Evolutionary conservation across 2,329 filamentous ascomycete species (phyloP).

Genomic region (Simplicillium aogashimaense): DNA sequence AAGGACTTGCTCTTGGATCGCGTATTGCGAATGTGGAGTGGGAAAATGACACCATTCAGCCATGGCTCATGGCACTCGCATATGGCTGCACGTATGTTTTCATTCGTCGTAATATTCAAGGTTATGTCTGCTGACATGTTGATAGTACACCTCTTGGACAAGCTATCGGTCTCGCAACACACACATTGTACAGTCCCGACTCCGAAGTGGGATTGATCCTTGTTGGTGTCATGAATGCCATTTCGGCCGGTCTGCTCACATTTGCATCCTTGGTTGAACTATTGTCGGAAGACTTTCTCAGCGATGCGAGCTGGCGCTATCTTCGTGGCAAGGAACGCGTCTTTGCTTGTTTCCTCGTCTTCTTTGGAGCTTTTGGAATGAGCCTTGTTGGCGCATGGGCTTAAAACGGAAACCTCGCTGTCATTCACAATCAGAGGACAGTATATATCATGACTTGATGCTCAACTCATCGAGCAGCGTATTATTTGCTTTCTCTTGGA

Average conservation of each 20-base stretch:
- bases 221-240: constrained; percentile 66
- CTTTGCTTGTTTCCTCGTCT: constrained; percentile 45
- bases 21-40: constrained; percentile 49
- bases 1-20: constrained; percentile 53
- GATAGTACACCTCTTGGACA: constrained; percentile 57
- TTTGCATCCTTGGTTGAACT: constrained; percentile 66
- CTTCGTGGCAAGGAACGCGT: constrained; percentile 43
- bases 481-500: constrained; percentile 3
- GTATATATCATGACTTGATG: too few species aligned
- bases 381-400: constrained; percentile 56
- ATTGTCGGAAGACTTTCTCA: constrained; percentile 61
- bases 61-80: constrained; percentile 46
- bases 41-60: constrained; percentile 30
- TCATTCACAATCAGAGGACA: background rate
- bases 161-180: constrained; percentile 60
- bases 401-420: constrained; percentile 16
- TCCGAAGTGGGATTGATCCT: constrained; percentile 58
- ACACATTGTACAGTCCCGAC: constrained; percentile 58
- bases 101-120: background rate
- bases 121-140: constrained; percentile 6
- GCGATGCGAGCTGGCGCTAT: constrained; percentile 50
- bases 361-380: constrained; percentile 51
- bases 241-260: constrained; percentile 60
- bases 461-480: background rate
- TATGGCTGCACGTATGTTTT: constrained; percentile 42